These are phyloP conservation scores for Leptographium lundbergii DNA, from an alignment of 2,329 filamentous ascomycete species.

Conservation along the genomic window DNA sequence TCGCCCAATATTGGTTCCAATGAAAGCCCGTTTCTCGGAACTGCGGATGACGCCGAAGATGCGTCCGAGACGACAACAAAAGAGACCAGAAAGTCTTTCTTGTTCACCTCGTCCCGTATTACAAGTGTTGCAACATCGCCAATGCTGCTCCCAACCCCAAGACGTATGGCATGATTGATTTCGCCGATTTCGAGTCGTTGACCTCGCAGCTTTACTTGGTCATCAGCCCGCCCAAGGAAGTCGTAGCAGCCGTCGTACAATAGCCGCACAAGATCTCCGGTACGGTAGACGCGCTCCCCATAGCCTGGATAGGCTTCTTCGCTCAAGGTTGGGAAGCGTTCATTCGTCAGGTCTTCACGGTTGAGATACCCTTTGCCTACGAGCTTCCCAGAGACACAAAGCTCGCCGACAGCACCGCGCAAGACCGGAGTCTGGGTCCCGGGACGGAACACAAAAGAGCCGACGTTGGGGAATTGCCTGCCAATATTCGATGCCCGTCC, in stretches of 20 bases:
- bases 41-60: background rate
- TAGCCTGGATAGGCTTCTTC: constrained; percentile 18
- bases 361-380: constrained; percentile 87
- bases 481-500: constrained; percentile 84
- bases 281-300: constrained; percentile 62
- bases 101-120: constrained; percentile 53
- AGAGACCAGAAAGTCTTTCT: constrained; percentile 72
- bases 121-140: constrained; percentile 68
- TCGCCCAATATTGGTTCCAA: constrained; percentile 19
- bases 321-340: constrained; percentile 58
- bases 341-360: constrained; percentile 59
- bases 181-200: constrained; percentile 84
- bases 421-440: constrained; percentile 60
- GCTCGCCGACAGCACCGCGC: constrained; percentile 69
- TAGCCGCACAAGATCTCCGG: constrained; percentile 76
- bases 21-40: background rate
- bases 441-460: constrained; percentile 63
- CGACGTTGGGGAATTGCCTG: constrained; percentile 75
- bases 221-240: constrained; percentile 77
- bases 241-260: constrained; percentile 72
- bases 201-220: constrained; percentile 83
- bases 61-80: constrained; percentile 41
- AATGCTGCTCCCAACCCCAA: constrained; percentile 36
- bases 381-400: constrained; percentile 76
- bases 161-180: constrained; percentile 72